A percentile compares a stretch with the other conserved stretches of the same genome.
Conservation (phyloP, 495 filamentous ascomycete species). For the Endocarpon pusillum region DNA sequence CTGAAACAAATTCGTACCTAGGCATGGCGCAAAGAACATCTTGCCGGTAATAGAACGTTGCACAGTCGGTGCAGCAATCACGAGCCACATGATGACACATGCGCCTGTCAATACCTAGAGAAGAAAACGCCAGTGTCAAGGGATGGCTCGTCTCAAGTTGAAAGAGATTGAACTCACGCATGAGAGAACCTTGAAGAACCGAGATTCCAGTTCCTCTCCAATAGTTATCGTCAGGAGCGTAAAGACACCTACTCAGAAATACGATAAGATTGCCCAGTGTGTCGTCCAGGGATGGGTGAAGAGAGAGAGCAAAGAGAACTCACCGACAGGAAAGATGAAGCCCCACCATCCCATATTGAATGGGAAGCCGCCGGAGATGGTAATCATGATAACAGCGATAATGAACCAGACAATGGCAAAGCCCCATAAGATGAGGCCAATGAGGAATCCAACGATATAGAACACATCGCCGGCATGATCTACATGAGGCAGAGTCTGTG, state of each 20-base stretch:
- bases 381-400: constrained; percentile 30
- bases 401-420: constrained; percentile 46
- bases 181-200: constrained; percentile 35
- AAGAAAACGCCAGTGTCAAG: not conserved
- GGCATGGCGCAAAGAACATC: constrained; percentile 34
- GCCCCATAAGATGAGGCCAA: constrained; percentile 40
- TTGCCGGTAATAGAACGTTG: constrained; percentile 25
- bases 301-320: not conserved
- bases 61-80: constrained; percentile 29
- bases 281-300: not conserved
- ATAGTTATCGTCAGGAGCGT: constrained; percentile 30
- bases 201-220: constrained; percentile 30
- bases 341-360: constrained; percentile 58
- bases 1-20: constrained; percentile 12
- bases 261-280: not conserved
- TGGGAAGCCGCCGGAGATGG: constrained; percentile 28
- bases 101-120: constrained; percentile 27
- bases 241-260: constrained; percentile 21
- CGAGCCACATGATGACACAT: constrained; percentile 34
- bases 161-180: constrained; percentile 17
- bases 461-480: constrained; percentile 29
- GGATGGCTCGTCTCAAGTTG: not conserved
- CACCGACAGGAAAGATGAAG: constrained; percentile 42
- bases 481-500: constrained; percentile 21
- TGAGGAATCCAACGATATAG: constrained; percentile 34